phyloP scores from a whole-genome alignment of 2,329 filamentous ascomycete species.

The Fusarium acutatum region DNA sequence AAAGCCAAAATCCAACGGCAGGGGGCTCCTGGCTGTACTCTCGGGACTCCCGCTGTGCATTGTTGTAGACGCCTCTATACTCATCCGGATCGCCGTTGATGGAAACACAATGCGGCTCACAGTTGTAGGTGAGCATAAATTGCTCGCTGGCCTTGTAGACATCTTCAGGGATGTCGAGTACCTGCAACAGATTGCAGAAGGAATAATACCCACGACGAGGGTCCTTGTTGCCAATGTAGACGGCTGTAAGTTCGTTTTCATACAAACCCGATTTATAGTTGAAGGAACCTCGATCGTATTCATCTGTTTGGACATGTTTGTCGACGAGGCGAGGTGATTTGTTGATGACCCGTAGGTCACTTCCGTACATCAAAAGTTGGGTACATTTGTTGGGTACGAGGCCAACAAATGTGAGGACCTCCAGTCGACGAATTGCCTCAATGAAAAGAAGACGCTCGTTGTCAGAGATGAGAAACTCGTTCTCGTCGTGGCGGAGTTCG shows the following conservation, averaged over 20 bases:
- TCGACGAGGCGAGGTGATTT: rapidly evolving
- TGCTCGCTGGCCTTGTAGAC: neutral
- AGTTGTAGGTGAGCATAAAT: neutral
- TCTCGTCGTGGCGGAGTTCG: neutral
- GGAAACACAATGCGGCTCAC: neutral
- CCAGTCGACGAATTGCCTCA: neutral
- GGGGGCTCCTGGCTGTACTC: neutral
- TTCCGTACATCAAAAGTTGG: neutral
- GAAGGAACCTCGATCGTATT: neutral
- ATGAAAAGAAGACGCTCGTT: neutral
- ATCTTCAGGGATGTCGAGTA: neutral
- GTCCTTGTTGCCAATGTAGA: neutral
- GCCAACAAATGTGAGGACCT: neutral
- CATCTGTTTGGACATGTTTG: neutral
- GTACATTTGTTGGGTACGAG: neutral
- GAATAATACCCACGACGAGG: neutral
- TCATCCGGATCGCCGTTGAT: neutral
- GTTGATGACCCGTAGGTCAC: neutral
- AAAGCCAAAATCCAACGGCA: neutral
- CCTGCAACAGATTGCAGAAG: neutral
- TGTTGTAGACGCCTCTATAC: neutral
- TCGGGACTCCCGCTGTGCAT: neutral
- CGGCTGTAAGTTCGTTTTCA: neutral
- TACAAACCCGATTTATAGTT: neutral
- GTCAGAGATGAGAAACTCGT: neutral